Percentiles rank a stretch among this genome's conserved stretches.
Evolutionary conservation across 805 yeast species (phyloP).

Genomic region (Hanseniaspora valbyensis): DNA sequence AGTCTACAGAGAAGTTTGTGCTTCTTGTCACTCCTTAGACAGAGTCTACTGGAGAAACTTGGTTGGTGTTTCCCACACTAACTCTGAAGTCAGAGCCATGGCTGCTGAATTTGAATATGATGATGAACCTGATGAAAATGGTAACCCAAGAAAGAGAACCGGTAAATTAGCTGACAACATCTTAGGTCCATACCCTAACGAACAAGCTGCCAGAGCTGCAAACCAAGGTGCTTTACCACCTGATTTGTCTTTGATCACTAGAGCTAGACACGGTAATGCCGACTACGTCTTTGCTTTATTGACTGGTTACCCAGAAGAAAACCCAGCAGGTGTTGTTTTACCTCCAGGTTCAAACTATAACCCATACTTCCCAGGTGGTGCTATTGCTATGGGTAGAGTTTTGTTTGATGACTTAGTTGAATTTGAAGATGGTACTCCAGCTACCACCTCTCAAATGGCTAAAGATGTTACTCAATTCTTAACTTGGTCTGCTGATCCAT

Average conservation of each 20-base stretch:
- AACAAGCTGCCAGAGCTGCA: conserved; percentile 98
- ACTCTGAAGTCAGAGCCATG: conserved; percentile 80
- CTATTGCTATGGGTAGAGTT: conserved; percentile 98
- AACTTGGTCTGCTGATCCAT: conserved; percentile 98
- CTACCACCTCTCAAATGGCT: conserved; percentile 98
- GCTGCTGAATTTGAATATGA: conserved; percentile 96
- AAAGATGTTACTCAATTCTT: conserved; percentile 93
- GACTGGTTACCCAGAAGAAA: conserved; percentile 98
- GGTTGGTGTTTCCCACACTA: conserved; percentile 92
- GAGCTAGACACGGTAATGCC: conserved; percentile 97
- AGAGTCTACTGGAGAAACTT: conserved; percentile 97
- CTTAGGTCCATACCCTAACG: conserved; percentile 93
- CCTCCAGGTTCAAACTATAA: conserved; percentile 95
- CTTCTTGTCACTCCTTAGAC: conserved; percentile 95
- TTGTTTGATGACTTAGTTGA: conserved; percentile 94
- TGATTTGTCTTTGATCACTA: conserved; percentile 89
- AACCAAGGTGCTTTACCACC: conserved; percentile 99
- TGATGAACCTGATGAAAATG: conserved; percentile 97
- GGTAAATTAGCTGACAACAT: conserved; percentile 94
- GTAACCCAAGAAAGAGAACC: conserved; percentile 93
- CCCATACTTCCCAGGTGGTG: conserved; percentile 99
- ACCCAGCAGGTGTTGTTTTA: conserved; percentile 91
- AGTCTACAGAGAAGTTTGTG: conserved; percentile 97
- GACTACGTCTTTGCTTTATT: conserved; percentile 90
- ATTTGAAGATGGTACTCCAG: conserved; percentile 98